Conservation (phyloP, 495 filamentous ascomycete species). For the Xylona heveae region DNA sequence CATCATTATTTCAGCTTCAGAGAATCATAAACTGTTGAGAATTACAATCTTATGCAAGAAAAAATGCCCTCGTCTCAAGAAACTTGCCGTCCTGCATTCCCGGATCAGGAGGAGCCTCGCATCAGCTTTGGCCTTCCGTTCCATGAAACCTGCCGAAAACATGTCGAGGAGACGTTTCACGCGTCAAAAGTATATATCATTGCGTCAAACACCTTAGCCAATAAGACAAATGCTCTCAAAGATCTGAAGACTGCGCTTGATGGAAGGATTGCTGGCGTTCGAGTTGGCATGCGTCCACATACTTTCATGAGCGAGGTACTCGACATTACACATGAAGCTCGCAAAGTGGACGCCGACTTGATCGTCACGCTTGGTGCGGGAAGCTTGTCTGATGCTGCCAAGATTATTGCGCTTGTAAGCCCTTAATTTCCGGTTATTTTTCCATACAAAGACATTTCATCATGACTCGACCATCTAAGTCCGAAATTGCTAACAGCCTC, state of each 20-base stretch:
- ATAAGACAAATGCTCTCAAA: constrained; percentile 27
- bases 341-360: constrained; percentile 26
- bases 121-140: constrained; percentile 17
- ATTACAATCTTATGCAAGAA: too few relatives aligned
- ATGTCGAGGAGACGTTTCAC: constrained; percentile 25
- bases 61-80: too few relatives aligned
- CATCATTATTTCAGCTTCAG: too few relatives aligned
- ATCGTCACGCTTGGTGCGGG: constrained; percentile 40
- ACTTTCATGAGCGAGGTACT: constrained; percentile 37
- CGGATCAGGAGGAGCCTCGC: constrained; percentile 8
- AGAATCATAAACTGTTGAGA: too few relatives aligned
- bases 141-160: constrained; percentile 14
- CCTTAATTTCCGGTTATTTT: too few relatives aligned
- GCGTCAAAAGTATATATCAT: constrained; percentile 36
- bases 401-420: constrained; percentile 31
- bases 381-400: constrained; percentile 37
- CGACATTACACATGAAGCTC: constrained; percentile 27
- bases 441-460: too few relatives aligned
- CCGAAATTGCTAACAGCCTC: too few relatives aligned
- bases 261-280: constrained; percentile 26
- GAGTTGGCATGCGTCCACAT: constrained; percentile 36
- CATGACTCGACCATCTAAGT: too few relatives aligned
- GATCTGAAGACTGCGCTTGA: constrained; percentile 23
- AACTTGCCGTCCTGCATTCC: constrained; percentile 10
- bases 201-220: constrained; percentile 32